Evolutionary conservation across 2,329 filamentous ascomycete species (phyloP), one percentile per base, ranked within the genome.

Genomic region (Xylaria sp.): DNA sequence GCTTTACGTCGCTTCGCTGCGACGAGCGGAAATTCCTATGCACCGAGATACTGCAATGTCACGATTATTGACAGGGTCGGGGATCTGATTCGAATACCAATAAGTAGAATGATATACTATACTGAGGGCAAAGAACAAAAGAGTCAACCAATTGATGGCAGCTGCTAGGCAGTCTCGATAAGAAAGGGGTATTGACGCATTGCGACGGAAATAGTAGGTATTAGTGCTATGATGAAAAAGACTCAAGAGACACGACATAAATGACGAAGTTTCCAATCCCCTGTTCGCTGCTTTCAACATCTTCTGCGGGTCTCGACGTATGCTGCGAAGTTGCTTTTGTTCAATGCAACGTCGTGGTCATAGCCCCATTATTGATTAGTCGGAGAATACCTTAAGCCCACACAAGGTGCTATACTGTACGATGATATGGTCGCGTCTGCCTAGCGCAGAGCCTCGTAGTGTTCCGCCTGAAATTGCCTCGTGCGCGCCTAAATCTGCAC

Each of bases 391-490:
- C 51, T 37, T 31, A 20, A 44, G 46, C 25, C 52, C 23, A 39
- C 15, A 62, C 60, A 15, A 31, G 52, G 34, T 39, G 59, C 15
- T 28, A 20, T 60, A 23, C 23, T 28, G 18, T 60, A 8, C 13
- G 55, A 67, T 60, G 55, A 67, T 60, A 41, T 31, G 15, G 64
- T 25, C 64, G 31, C 46, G 65, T 67, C 65, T 70, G 68, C 65
- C 68, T 70, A 60, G 56, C 65, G 57, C 48, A 50, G 58, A 67
- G 68, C 68, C 68, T 67, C 61, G 20, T 18, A 6, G 31, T 23
- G 20, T 52, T 41, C 41, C 50, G 68, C 61, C 61, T 68, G 44
- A 46, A 61, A 61, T 65, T 70, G 68, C 68, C 68, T 70, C 41
- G 68, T 52, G 48, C 59, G 68, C 62, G 57, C 60, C 51, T 54